Evolutionary conservation across 148 eudicot species (phyloP).

Genomic region (Camellia lanceoleosa): DNA sequence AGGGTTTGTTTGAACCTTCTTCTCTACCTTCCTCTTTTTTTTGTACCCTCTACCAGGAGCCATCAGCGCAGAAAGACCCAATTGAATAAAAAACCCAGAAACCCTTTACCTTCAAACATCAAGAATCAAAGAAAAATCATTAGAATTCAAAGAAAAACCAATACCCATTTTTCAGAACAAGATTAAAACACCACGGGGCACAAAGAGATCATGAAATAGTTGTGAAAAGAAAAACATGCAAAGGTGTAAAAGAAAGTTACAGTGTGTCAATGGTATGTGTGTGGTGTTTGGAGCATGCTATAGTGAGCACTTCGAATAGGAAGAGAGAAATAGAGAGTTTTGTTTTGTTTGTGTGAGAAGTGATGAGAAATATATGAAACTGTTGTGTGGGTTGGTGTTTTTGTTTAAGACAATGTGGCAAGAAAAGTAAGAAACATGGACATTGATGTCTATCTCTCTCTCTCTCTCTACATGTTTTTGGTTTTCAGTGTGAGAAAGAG

Average conservation of each 20-base stretch:
- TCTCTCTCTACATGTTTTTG: conserved; percentile 9
- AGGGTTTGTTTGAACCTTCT: conserved; percentile 32
- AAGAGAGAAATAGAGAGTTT: not conserved
- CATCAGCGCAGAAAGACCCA: conserved; percentile 43
- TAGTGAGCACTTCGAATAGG: conserved; percentile 5
- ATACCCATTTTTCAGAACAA: conserved; percentile 20
- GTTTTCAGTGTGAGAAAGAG: not conserved
- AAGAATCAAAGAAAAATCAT: conserved; percentile 18
- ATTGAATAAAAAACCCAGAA: conserved; percentile 47
- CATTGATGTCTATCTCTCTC: not conserved
- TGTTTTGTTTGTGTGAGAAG: not conserved
- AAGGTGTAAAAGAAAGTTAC: not conserved
- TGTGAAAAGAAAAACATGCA: conserved; percentile 19
- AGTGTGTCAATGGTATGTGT: conserved; percentile 22
- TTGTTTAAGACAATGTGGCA: conserved; percentile 28
- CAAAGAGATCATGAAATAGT: conserved; percentile 18
- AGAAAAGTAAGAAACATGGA: conserved; percentile 15
- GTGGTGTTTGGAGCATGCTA: conserved; percentile 36
- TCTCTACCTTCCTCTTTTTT: conserved; percentile 59
- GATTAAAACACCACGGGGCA: conserved; percentile 13
- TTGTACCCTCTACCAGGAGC: conserved; percentile 67
- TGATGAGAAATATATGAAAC: conserved; percentile 7
- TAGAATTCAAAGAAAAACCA: conserved; percentile 21
- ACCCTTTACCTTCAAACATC: conserved; percentile 20
- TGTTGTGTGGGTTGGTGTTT: conserved; percentile 23